These are phyloP conservation scores for Yarrowia sp. DNA, from an alignment of 805 yeast genomes.

Conservation along the genomic window DNA sequence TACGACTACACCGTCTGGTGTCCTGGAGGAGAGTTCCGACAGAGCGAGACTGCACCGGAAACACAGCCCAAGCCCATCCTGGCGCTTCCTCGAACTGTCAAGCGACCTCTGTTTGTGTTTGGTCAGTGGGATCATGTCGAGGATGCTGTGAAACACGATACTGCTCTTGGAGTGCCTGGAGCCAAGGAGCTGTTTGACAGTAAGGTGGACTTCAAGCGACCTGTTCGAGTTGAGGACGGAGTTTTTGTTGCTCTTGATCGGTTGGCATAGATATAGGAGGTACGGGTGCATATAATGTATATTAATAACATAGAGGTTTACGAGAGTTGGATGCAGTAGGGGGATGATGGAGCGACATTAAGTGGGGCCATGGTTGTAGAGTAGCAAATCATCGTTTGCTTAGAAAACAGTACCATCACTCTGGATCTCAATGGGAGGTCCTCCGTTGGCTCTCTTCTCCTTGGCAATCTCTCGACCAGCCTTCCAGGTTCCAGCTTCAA, in stretches of 20 bases:
- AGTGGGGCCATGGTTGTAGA: no score
- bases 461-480: slow-evolving; percentile 69
- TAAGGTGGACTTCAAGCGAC: slow-evolving; percentile 58
- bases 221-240: slow-evolving; percentile 74
- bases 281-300: slow-evolving; percentile 20
- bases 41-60: slow-evolving; percentile 36
- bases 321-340: neutral
- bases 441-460: slow-evolving; percentile 56
- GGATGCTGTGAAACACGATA: slow-evolving; percentile 60
- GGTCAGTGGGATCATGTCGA: slow-evolving; percentile 69
- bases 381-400: no score
- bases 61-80: slow-evolving; percentile 45
- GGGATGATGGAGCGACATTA: neutral
- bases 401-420: slow-evolving; percentile 73
- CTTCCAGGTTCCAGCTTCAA: slow-evolving; percentile 75
- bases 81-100: slow-evolving; percentile 38
- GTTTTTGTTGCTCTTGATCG: slow-evolving; percentile 54
- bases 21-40: slow-evolving; percentile 67
- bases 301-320: slow-evolving; percentile 2
- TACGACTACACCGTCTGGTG: slow-evolving; percentile 72
- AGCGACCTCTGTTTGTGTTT: slow-evolving; percentile 61
- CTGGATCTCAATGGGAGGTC: slow-evolving; percentile 67
- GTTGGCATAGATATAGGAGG: slow-evolving; percentile 3
- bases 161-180: slow-evolving; percentile 58
- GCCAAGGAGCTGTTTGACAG: slow-evolving; percentile 77